phyloP scores from a whole-genome alignment of 2,329 filamentous ascomycete genomes.

The Hirsutella thompsonii region DNA sequence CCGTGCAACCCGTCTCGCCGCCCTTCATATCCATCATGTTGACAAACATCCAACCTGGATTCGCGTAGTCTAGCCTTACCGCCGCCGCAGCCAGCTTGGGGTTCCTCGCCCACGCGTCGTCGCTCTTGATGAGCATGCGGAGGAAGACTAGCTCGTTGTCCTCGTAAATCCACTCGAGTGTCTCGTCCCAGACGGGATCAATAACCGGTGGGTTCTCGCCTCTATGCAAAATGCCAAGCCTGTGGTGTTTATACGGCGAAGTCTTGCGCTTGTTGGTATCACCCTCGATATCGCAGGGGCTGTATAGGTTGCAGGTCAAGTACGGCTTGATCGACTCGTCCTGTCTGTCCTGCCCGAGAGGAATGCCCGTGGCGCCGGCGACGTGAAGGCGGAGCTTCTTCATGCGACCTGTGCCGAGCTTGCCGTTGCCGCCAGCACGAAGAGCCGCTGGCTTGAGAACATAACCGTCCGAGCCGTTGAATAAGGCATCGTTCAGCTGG shows the following conservation, averaged over 20 bases:
- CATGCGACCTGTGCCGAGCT: slow-evolving; percentile 28
- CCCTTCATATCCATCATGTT: slow-evolving; percentile 53
- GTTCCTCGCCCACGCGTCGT: slow-evolving; percentile 49
- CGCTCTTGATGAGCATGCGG: slow-evolving; percentile 53
- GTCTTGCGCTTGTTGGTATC: slow-evolving; percentile 33
- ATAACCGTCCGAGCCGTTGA: slow-evolving; percentile 51
- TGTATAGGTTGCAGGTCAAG: slow-evolving; percentile 50
- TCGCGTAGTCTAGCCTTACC: slow-evolving; percentile 44
- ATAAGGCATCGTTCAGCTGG: slow-evolving; percentile 57
- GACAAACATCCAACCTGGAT: slow-evolving; percentile 48
- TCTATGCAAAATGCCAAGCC: slow-evolving; percentile 38
- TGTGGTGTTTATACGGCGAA: slow-evolving; percentile 42
- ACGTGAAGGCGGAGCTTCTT: slow-evolving; percentile 44
- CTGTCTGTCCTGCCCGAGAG: slow-evolving; percentile 35
- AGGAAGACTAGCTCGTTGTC: slow-evolving; percentile 55
- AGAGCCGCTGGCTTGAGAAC: slow-evolving; percentile 51
- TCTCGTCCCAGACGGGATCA: slow-evolving; percentile 54
- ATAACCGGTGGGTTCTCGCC: slow-evolving; percentile 44
- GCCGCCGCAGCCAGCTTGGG: slow-evolving; percentile 48
- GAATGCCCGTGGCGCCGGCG: slow-evolving; percentile 49
- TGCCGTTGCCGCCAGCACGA: slow-evolving; percentile 40
- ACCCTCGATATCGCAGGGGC: slow-evolving; percentile 36
- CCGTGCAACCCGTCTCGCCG: slow-evolving; percentile 46
- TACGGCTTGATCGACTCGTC: slow-evolving; percentile 47
- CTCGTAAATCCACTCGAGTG: slow-evolving; percentile 54